Evolutionary conservation across 306 rosid species (phyloP).

Genomic region (Malus sieversii): DNA sequence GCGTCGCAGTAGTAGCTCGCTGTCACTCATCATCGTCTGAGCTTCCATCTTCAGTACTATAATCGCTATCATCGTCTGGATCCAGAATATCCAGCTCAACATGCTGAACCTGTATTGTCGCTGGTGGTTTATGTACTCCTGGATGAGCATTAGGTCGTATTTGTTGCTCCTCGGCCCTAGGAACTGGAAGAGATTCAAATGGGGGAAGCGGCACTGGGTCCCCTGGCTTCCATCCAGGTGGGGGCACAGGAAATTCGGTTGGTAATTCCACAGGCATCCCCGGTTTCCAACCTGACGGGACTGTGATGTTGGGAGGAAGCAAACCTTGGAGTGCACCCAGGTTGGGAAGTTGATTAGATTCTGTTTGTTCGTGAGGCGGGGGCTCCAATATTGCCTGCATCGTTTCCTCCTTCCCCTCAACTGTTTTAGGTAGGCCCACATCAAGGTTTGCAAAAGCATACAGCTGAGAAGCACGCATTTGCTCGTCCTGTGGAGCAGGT

Average conservation of each 20-base stretch:
- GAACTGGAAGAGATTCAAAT: slow-evolving; percentile 47
- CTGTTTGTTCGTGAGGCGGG: slow-evolving; percentile 30
- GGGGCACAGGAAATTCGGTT: slow-evolving; percentile 63
- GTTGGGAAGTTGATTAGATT: slow-evolving; percentile 45
- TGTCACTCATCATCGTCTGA: slow-evolving; percentile 70
- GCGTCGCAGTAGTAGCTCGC: not conserved
- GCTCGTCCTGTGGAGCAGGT: slow-evolving; percentile 95
- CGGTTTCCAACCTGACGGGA: slow-evolving; percentile 95
- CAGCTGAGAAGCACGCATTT: slow-evolving; percentile 90
- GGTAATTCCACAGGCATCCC: slow-evolving; percentile 92
- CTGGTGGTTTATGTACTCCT: slow-evolving; percentile 45
- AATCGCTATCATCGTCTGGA: slow-evolving; percentile 78
- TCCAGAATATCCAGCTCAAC: slow-evolving; percentile 86
- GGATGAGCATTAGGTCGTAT: slow-evolving; percentile 44
- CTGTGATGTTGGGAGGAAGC: slow-evolving; percentile 61
- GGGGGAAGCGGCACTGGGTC: slow-evolving; percentile 87
- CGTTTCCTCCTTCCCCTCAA: slow-evolving; percentile 51
- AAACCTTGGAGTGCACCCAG: slow-evolving; percentile 56
- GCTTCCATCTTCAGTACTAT: slow-evolving; percentile 78
- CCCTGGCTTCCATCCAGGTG: slow-evolving; percentile 96
- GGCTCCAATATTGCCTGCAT: slow-evolving; percentile 63
- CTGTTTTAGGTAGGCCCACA: slow-evolving; percentile 72
- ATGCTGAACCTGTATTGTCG: slow-evolving; percentile 75
- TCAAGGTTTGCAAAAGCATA: slow-evolving; percentile 79
- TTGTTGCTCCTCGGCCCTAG: slow-evolving; percentile 54